phyloP scores from a whole-genome alignment of 768 basidiomycete genomes.

The Panaeolus papilionaceus region DNA sequence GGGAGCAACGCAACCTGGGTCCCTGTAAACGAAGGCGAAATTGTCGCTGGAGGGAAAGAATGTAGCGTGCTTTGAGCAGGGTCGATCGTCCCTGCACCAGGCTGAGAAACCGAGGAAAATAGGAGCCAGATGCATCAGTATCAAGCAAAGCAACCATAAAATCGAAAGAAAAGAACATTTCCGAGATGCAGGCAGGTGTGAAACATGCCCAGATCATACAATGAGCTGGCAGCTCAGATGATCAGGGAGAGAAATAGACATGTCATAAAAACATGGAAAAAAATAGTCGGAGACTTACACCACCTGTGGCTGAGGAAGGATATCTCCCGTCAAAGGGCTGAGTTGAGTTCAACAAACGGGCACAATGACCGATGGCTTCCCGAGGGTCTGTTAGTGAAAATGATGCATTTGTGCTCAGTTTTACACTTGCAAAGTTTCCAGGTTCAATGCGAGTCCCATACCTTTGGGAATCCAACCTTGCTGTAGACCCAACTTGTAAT shows the following conservation, averaged over 20 bases:
- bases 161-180: constrained; percentile 19
- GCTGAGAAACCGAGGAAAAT: constrained; percentile 29
- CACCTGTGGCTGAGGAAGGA: constrained; percentile 74
- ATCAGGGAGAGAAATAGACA: neutral
- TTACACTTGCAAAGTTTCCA: neutral
- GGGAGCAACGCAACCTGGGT: constrained; percentile 62
- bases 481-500: constrained; percentile 86
- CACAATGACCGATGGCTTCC: constrained; percentile 52
- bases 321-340: constrained; percentile 59
- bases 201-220: neutral
- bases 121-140: constrained; percentile 7
- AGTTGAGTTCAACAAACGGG: constrained; percentile 41
- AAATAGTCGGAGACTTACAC: constrained; percentile 38
- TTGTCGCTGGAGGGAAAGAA: constrained; percentile 69
- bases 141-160: constrained; percentile 9
- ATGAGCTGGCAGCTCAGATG: neutral
- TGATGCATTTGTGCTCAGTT: neutral
- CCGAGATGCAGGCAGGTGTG: constrained; percentile 15
- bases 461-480: constrained; percentile 89
- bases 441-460: constrained; percentile 34
- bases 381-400: constrained; percentile 43
- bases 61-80: constrained; percentile 54
- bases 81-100: constrained; percentile 66
- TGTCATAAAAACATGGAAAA: constrained; percentile 9
- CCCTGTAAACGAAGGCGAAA: constrained; percentile 59